phyloP scores from a whole-genome alignment of 495 filamentous ascomycete genomes.

The Neurospora tetraspora region DNA sequence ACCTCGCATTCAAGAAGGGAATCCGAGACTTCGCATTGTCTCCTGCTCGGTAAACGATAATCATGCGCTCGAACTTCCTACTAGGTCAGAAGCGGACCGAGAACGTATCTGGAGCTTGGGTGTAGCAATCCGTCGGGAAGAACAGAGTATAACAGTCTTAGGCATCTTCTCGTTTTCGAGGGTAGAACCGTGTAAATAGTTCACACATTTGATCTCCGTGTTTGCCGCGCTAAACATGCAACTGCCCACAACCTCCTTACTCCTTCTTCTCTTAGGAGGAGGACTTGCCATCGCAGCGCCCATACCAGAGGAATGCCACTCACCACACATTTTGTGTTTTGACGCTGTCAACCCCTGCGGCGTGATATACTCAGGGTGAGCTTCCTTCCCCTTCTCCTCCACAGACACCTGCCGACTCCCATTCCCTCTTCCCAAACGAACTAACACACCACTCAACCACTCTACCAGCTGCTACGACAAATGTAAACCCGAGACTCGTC shows the following conservation, averaged over 20 bases:
- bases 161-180: background rate
- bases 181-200: background rate
- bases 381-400: background rate
- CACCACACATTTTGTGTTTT: background rate
- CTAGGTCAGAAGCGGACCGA: background rate
- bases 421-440: too few relatives aligned
- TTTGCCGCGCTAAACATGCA: background rate
- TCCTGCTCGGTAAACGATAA: background rate
- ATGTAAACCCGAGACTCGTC: background rate
- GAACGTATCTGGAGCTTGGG: background rate
- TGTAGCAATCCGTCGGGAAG: background rate
- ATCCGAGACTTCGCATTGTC: background rate
- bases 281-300: background rate
- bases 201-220: background rate
- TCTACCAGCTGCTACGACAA: background rate
- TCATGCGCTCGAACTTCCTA: background rate
- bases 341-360: background rate
- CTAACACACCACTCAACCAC: background rate
- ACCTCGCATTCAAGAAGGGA: background rate
- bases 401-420: background rate
- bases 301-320: background rate
- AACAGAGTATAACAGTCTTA: background rate
- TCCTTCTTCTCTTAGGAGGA: background rate
- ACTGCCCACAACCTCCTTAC: background rate
- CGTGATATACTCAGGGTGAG: background rate